These are phyloP conservation scores for Colletotrichum melonis DNA, from an alignment of 2,329 filamentous ascomycete species.

Conservation along the genomic window DNA sequence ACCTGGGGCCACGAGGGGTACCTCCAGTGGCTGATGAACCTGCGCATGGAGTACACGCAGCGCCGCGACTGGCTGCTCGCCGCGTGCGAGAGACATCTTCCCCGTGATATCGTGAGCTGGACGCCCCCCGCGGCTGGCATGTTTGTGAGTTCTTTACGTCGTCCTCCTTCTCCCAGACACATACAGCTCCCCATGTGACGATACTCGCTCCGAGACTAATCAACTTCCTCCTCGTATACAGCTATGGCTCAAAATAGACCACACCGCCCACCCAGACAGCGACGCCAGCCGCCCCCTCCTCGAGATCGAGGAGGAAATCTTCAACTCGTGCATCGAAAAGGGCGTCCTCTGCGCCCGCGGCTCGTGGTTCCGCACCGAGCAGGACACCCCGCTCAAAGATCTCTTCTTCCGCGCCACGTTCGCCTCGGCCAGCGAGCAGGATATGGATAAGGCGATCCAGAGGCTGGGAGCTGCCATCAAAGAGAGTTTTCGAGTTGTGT, in stretches of 20 bases:
- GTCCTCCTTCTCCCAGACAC: conserved; percentile 1
- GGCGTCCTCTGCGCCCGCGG: conserved; percentile 86
- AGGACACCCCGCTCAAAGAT: conserved; percentile 66
- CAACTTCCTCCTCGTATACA: conserved; percentile 41
- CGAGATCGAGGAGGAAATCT: conserved; percentile 88
- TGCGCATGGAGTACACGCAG: conserved; percentile 83
- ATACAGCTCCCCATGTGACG: not conserved
- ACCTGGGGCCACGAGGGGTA: conserved; percentile 94
- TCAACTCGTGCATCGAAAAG: conserved; percentile 78
- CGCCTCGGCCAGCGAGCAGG: conserved; percentile 79
- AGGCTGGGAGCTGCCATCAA: conserved; percentile 82
- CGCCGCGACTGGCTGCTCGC: conserved; percentile 81
- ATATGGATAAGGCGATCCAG: conserved; percentile 78
- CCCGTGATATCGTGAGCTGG: conserved; percentile 82
- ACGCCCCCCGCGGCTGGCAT: conserved; percentile 86
- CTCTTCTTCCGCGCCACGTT: conserved; percentile 93
- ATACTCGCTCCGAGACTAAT: not conserved
- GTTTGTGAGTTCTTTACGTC: conserved; percentile 76
- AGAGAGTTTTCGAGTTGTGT: conserved; percentile 59
- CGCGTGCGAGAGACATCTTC: conserved; percentile 84
- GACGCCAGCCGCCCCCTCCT: conserved; percentile 60
- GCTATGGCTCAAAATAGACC: conserved; percentile 81
- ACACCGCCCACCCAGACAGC: conserved; percentile 72
- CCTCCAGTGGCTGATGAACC: conserved; percentile 86
- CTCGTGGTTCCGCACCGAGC: conserved; percentile 90